Percentiles rank a stretch among this genome's conserved stretches.
phyloP scores from a whole-genome alignment of 2,329 filamentous ascomycete species.

The Fusarium avenaceum region DNA sequence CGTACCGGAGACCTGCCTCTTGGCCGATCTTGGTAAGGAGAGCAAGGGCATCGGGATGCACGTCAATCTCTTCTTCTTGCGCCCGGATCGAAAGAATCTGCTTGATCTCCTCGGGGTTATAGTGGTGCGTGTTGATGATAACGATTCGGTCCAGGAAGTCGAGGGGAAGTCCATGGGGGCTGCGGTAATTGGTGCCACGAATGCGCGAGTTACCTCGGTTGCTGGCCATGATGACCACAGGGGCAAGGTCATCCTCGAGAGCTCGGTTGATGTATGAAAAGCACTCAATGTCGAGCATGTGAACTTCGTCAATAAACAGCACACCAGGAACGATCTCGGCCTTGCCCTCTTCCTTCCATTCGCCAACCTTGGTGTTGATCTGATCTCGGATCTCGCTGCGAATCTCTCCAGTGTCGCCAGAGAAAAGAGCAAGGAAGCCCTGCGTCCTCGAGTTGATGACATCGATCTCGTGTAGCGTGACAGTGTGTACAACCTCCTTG shows the following conservation, averaged over 20 bases:
- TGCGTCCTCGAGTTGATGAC: conserved; percentile 99
- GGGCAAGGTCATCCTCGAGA: conserved; percentile 92
- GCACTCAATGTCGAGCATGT: conserved; percentile 99
- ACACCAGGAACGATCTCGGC: conserved; percentile 98
- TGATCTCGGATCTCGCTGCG: conserved; percentile 96
- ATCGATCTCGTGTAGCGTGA: conserved; percentile 97
- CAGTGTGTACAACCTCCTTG: conserved; percentile 96
- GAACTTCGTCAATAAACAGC: conserved; percentile 97
- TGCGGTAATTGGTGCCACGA: conserved; percentile 91
- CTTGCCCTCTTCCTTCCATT: conserved; percentile 99
- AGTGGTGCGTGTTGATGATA: conserved; percentile 93
- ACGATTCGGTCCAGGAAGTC: conserved; percentile 97
- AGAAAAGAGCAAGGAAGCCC: conserved; percentile 96
- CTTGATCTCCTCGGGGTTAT: conserved; percentile 85
- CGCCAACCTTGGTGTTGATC: conserved; percentile 98
- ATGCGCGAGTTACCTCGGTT: conserved; percentile 94
- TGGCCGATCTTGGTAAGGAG: conserved; percentile 95
- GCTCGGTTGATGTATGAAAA: conserved; percentile 99
- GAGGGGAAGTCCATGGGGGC: conserved; percentile 91
- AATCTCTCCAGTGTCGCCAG: conserved; percentile 97
- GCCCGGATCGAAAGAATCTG: conserved; percentile 94
- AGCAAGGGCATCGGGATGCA: conserved; percentile 89
- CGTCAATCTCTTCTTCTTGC: conserved; percentile 94
- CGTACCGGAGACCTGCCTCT: conserved; percentile 92
- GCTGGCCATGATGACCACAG: conserved; percentile 99